Evolutionary conservation across 139 green algal species (phyloP).

Genomic region (Spirogloea muscicola): DNA sequence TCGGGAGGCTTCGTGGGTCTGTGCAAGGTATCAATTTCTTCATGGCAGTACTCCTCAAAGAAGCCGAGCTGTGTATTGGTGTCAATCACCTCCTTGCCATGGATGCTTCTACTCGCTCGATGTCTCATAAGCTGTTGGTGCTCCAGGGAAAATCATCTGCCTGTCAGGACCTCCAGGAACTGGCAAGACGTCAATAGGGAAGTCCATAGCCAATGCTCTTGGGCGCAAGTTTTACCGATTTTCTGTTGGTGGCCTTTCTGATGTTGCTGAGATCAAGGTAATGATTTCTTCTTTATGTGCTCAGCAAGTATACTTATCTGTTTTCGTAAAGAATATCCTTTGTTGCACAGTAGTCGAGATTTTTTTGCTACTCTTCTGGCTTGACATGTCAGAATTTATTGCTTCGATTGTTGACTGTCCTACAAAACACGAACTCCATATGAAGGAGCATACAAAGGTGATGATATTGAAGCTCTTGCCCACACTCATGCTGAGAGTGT

Average conservation of each 20-base stretch:
- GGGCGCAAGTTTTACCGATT: slow-evolving; percentile 88
- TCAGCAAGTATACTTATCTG: no score
- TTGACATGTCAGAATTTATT: no score
- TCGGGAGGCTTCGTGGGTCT: slow-evolving; percentile 61
- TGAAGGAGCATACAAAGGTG: no score
- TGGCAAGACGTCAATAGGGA: slow-evolving; percentile 89
- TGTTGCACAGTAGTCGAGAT: no score
- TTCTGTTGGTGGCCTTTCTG: slow-evolving; percentile 83
- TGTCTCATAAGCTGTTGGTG: slow-evolving; percentile 49
- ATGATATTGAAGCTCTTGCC: no score
- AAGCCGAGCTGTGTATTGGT: not conserved
- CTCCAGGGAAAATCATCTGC: slow-evolving; percentile 89
- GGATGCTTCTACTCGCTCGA: not conserved
- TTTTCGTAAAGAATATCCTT: no score
- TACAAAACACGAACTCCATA: no score
- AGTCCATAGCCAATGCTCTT: slow-evolving; percentile 75
- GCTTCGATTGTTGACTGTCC: no score
- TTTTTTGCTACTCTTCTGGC: no score
- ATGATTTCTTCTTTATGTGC: not conserved
- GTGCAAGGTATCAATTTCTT: slow-evolving; percentile 27
- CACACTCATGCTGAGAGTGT: no score
- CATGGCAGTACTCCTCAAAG: not conserved
- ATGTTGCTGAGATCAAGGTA: slow-evolving; percentile 95
- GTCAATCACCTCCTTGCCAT: not conserved
- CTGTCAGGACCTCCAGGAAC: slow-evolving; percentile 88